Base-by-base conservation (phyloP, 352 stramenopile species). In the Pythium grandisporangium region DNA sequence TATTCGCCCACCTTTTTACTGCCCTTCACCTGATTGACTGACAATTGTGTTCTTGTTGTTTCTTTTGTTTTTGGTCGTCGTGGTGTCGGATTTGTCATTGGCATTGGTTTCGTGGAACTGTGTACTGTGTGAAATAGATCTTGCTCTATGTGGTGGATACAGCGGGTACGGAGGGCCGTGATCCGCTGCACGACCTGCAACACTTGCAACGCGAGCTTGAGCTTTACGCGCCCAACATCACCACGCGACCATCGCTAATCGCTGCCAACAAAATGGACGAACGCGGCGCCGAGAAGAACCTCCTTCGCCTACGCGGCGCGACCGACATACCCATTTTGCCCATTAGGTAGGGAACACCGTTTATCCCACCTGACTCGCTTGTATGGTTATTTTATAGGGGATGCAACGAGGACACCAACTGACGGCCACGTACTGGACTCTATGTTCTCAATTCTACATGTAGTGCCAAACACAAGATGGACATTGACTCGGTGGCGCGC, bases 191-290 rank as follows among this genome's bases (percentile, higher is more conserved):
- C 23, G 83, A 93, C 48, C 84, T 92, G 13, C 41, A 51, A 27
- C 77, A 92, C 37, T 58, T 95, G 45, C 81, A 93, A 51, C 70
- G 63, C 30, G 83, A 95, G 43, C 58, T 95, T 3, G 77, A 94
- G 62, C 59, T 94, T 12, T 95, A 94, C 42, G 81, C 78, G 6
- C 79, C 78, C 12, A 69, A 85, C 34, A 91, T 95, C 53, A 90
- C 80, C 27, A 87, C 64, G 37, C 71, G 80, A 4, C 81, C 81
- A 41, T 92, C 81, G 19, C 55, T 95, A 30, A 81, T 95, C 34
- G 61, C 90, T 29, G 83, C 83, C 10, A 95, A 95, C 67, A 95
- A 95, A 48, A 95, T 95, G 77, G 83, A 95, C 59, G 75, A 79
- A 33, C 60, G 63, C 59, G 77, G 76, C 3, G 77, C 80, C n/a